Evolutionary conservation across 1,284 basidiomycete genomes (phyloP).

Genomic region (Abortiporus biennis): DNA sequence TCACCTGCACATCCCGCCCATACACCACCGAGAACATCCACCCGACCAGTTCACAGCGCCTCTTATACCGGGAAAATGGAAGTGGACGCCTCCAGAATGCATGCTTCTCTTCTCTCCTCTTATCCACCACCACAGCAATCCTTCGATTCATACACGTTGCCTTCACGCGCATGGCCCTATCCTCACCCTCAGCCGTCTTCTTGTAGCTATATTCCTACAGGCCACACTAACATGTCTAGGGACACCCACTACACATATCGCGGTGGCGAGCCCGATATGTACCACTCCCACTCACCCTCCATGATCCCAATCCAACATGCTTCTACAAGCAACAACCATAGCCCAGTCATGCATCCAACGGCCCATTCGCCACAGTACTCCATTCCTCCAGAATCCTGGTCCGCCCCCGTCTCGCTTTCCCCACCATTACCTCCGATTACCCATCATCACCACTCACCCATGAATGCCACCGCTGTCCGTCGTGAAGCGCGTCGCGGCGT

Average conservation of each 20-base stretch:
- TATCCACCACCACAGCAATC: slow-evolving; percentile 17
- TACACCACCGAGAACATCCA: too few species aligned
- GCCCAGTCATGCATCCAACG: too few species aligned
- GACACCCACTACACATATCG: slow-evolving; percentile 3
- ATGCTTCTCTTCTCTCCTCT: slow-evolving; percentile 17
- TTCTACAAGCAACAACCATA: neutral
- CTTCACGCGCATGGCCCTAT: slow-evolving; percentile 12
- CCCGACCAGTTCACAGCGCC: slow-evolving; percentile 18
- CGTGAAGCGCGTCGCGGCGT: neutral
- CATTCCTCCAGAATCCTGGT: slow-evolving; percentile 5
- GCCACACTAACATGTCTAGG: neutral
- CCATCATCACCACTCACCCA: neutral
- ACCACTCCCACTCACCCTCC: neutral
- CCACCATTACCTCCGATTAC: neutral
- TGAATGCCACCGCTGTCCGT: neutral
- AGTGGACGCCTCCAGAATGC: slow-evolving; percentile 23
- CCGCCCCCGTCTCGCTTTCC: neutral
- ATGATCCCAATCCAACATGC: slow-evolving; percentile 2
- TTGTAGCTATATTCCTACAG: slow-evolving; percentile 2
- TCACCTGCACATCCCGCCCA: too few species aligned
- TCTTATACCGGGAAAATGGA: slow-evolving; percentile 20
- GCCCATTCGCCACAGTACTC: slow-evolving; percentile 1
- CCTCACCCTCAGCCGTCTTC: slow-evolving; percentile 1
- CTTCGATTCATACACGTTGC: slow-evolving; percentile 18
- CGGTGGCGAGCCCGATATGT: neutral